A percentile compares a stretch with the other conserved stretches of the same genome.
These are phyloP conservation scores for Petrea volubilis DNA, from an alignment of 257 asterid genomes.

Conservation along the genomic window DNA sequence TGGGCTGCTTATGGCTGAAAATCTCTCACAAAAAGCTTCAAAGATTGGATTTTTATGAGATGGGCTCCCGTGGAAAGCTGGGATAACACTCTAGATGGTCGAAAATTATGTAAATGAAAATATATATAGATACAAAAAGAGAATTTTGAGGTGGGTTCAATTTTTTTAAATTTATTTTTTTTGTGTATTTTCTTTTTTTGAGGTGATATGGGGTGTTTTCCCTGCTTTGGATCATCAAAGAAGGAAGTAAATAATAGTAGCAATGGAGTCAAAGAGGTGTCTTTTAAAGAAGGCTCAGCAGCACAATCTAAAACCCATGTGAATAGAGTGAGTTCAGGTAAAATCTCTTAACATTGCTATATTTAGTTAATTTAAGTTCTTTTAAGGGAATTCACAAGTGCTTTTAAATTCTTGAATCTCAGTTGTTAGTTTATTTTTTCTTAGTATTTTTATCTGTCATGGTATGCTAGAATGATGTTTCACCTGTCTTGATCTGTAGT, in stretches of 20 bases:
- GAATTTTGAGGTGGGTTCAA: constrained; percentile 47
- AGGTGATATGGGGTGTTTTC: constrained; percentile 75
- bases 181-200: constrained; percentile 19
- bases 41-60: constrained; percentile 49
- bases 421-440: background rate
- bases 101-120: constrained; percentile 19
- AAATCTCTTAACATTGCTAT: constrained; percentile 14
- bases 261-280: constrained; percentile 58
- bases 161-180: too few species aligned
- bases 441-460: background rate
- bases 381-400: background rate
- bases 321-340: constrained; percentile 74
- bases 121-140: constrained; percentile 8
- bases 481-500: constrained; percentile 28
- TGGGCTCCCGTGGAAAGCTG: constrained; percentile 48
- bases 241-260: constrained; percentile 39
- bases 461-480: background rate
- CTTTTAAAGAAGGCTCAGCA: constrained; percentile 65
- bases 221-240: constrained; percentile 83
- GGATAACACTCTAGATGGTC: constrained; percentile 30
- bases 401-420: constrained; percentile 12
- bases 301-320: constrained; percentile 52
- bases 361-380: background rate
- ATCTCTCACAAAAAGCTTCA: constrained; percentile 25
- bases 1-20: constrained; percentile 43